A percentile compares a stretch with the other conserved stretches of the same genome.
phyloP scores from a whole-genome alignment of 257 asterid genomes.

The Solanum pimpinellifolium region DNA sequence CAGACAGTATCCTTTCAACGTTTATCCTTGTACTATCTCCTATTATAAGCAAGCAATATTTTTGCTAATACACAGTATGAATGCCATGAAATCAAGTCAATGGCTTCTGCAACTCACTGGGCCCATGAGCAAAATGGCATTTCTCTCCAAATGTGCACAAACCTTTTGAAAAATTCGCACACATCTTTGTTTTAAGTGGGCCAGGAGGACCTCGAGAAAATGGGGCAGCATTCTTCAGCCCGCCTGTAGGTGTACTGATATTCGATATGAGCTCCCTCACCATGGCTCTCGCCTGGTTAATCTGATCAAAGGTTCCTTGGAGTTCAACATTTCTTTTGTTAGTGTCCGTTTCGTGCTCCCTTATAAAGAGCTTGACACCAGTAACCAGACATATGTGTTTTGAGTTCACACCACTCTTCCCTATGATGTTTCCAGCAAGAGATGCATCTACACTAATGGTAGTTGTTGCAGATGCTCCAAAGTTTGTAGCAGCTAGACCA shows the following conservation, averaged over 20 bases:
- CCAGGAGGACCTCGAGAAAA: constrained; percentile 30
- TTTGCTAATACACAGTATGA: neutral
- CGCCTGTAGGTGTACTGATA: constrained; percentile 22
- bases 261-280: constrained; percentile 54
- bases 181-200: constrained; percentile 54
- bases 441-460: constrained; percentile 74
- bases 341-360: constrained; percentile 67
- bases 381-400: constrained; percentile 76
- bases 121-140: constrained; percentile 96
- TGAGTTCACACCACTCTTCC: constrained; percentile 81
- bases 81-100: constrained; percentile 14
- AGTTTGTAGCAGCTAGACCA: constrained; percentile 38
- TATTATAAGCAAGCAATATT: neutral
- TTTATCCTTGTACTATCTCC: neutral
- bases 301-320: constrained; percentile 71
- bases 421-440: constrained; percentile 73
- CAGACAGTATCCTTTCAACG: neutral
- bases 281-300: constrained; percentile 63
- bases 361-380: constrained; percentile 55
- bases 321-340: constrained; percentile 73
- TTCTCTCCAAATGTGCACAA: constrained; percentile 84
- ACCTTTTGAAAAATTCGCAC: constrained; percentile 68
- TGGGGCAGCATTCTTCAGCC: constrained; percentile 13
- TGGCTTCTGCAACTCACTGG: constrained; percentile 50
- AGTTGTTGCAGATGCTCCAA: constrained; percentile 75